These are phyloP conservation scores for Cutaneotrichosporon cutaneum DNA, from an alignment of 1,284 basidiomycete species.

Conservation along the genomic window DNA sequence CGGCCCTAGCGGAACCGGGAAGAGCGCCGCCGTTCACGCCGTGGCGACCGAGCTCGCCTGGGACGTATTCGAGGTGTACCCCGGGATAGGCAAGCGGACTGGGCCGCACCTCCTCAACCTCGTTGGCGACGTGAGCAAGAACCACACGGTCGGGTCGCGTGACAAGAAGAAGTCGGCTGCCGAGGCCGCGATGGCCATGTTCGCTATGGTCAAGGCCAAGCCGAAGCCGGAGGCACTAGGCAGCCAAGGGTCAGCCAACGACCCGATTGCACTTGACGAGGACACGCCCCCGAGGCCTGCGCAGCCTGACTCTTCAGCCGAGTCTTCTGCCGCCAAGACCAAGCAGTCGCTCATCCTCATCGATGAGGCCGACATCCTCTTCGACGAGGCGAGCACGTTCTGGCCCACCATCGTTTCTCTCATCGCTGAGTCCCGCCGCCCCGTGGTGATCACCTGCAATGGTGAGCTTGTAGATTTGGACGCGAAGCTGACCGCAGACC, in stretches of 20 bases:
- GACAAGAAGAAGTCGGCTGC: conserved; percentile 16
- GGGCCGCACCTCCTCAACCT: conserved; percentile 74
- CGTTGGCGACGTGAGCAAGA: conserved; percentile 89
- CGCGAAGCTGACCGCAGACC: conserved; percentile 59
- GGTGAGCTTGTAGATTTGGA: conserved; percentile 59
- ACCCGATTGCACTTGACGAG: conserved; percentile 36
- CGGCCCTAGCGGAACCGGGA: conserved; percentile 83
- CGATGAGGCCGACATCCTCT: conserved; percentile 96
- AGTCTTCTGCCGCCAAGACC: conserved; percentile 1
- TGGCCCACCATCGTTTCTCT: conserved; percentile 81
- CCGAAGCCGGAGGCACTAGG: background rate
- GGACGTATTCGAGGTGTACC: conserved; percentile 96
- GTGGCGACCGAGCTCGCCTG: conserved; percentile 90
- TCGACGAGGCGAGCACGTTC: conserved; percentile 84
- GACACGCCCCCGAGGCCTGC: background rate
- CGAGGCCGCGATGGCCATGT: conserved; percentile 12
- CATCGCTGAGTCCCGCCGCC: conserved; percentile 75
- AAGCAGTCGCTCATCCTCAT: conserved; percentile 86
- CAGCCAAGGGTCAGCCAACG: conserved; percentile 27
- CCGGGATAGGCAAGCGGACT: conserved; percentile 85
- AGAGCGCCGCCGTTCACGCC: conserved; percentile 89
- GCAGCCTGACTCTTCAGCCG: background rate
- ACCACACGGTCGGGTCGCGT: conserved; percentile 67
- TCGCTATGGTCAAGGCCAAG: conserved; percentile 7
- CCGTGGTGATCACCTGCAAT: conserved; percentile 88